phyloP scores from a whole-genome alignment of 768 basidiomycete species.

The Ephemerocybe angulata region DNA sequence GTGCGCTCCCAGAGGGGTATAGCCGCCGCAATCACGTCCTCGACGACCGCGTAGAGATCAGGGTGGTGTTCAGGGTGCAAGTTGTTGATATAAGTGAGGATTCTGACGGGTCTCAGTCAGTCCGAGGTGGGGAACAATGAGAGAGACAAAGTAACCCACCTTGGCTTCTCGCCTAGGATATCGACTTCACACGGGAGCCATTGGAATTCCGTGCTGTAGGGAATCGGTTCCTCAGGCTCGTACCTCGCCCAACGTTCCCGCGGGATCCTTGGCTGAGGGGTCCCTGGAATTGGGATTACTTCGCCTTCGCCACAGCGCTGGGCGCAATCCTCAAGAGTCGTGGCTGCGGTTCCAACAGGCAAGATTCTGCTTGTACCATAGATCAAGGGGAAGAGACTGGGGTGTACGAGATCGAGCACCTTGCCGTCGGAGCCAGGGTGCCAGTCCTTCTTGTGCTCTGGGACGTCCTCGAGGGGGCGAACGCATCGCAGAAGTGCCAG shows the following conservation, averaged over 20 bases:
- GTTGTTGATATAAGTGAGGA: constrained; percentile 37
- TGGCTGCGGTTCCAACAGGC: neutral
- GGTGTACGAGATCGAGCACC: constrained; percentile 44
- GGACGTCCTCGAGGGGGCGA: constrained; percentile 31
- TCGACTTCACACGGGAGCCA: constrained; percentile 20
- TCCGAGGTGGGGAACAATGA: too few species aligned
- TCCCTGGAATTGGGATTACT: neutral
- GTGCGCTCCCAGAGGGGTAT: constrained; percentile 29
- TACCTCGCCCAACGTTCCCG: neutral
- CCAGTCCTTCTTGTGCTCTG: constrained; percentile 37
- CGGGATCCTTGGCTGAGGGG: too few species aligned
- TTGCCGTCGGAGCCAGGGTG: constrained; percentile 39
- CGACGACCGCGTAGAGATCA: constrained; percentile 23
- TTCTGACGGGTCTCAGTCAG: constrained; percentile 8
- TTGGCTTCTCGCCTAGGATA: constrained; percentile 12
- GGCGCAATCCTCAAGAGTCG: constrained; percentile 13
- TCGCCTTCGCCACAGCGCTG: constrained; percentile 10
- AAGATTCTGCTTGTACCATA: constrained; percentile 27
- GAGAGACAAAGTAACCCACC: neutral
- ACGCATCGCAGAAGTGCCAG: constrained; percentile 20
- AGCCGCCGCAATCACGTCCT: constrained; percentile 20
- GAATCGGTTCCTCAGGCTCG: too few species aligned
- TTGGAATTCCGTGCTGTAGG: constrained; percentile 17
- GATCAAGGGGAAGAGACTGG: constrained; percentile 36
- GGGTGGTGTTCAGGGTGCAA: constrained; percentile 27